Evolutionary conservation across 2,329 filamentous ascomycete genomes (phyloP).

Genomic region (Fusarium devonianum): DNA sequence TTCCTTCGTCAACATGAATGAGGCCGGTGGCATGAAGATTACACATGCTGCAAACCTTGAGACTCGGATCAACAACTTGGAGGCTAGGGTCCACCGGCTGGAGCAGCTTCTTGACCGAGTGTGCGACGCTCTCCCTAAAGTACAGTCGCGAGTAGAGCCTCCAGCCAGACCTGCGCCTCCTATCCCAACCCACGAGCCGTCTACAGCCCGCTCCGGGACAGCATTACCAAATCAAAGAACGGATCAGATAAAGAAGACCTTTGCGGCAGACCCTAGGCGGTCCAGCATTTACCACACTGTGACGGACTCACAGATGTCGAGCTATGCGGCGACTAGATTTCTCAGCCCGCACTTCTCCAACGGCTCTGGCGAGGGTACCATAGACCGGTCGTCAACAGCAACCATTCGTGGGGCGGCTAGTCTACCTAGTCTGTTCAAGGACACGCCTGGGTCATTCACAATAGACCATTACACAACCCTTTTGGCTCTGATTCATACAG

Average conservation of each 20-base stretch:
- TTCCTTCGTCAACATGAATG: slow-evolving; percentile 53
- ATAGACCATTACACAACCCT: slow-evolving; percentile 60
- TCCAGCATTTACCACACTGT: slow-evolving; percentile 47
- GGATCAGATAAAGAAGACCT: slow-evolving; percentile 2
- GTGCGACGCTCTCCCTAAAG: slow-evolving; percentile 54
- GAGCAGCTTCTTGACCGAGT: slow-evolving; percentile 61
- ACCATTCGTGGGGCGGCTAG: slow-evolving; percentile 58
- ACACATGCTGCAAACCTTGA: slow-evolving; percentile 63
- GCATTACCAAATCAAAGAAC: slow-evolving; percentile 1
- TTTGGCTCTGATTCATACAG: slow-evolving; percentile 60
- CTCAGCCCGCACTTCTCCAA: slow-evolving; percentile 41
- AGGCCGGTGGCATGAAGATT: slow-evolving; percentile 63
- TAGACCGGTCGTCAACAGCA: slow-evolving; percentile 54
- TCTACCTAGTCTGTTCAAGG: slow-evolving; percentile 51
- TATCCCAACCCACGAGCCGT: slow-evolving; percentile 35
- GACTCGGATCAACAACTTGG: slow-evolving; percentile 59
- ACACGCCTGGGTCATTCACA: slow-evolving; percentile 45
- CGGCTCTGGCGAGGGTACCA: slow-evolving; percentile 15
- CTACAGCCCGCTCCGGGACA: slow-evolving; percentile 10
- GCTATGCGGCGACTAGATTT: slow-evolving; percentile 54
- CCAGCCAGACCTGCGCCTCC: slow-evolving; percentile 39
- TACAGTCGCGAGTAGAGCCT: slow-evolving; percentile 44
- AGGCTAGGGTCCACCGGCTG: slow-evolving; percentile 59
- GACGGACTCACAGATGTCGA: slow-evolving; percentile 33
- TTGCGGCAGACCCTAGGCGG: slow-evolving; percentile 21